Evolutionary conservation across 2,329 filamentous ascomycete species (phyloP).

Genomic region (Tolypocladium inflatum): DNA sequence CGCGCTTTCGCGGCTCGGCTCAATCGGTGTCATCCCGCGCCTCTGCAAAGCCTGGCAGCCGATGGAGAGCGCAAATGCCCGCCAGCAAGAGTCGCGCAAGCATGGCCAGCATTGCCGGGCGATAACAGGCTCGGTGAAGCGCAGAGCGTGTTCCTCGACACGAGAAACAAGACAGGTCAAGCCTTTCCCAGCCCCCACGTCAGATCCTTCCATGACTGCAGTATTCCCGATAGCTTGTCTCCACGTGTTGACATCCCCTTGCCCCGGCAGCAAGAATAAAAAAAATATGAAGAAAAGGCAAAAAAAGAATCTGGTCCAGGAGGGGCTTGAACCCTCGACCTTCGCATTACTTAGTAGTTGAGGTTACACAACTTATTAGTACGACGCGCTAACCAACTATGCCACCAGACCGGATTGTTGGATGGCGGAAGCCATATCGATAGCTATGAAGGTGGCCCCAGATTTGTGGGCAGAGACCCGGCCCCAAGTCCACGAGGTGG

Average conservation of each 20-base stretch:
- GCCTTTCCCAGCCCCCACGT: background rate
- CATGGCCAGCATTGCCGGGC: too few species aligned
- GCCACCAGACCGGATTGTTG: background rate
- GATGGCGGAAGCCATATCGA: background rate
- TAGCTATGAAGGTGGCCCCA: background rate
- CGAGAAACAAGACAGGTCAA: too few species aligned
- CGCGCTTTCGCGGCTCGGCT: slow-evolving; percentile 28
- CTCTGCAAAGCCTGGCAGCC: too few species aligned
- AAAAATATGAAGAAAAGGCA: background rate
- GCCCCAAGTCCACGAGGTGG: background rate
- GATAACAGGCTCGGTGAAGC: too few species aligned
- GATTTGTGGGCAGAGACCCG: too few species aligned
- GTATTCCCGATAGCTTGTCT: too few species aligned
- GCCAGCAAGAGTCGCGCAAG: too few species aligned
- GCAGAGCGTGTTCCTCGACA: too few species aligned
- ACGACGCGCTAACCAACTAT: slow-evolving; percentile 1
- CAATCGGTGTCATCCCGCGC: slow-evolving; percentile 9
- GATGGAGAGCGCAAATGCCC: too few species aligned
- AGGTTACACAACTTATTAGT: background rate
- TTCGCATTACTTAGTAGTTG: background rate
- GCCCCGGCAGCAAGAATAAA: background rate
- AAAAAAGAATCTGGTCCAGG: background rate
- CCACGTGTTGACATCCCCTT: too few species aligned
- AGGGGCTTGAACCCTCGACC: background rate
- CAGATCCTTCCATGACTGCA: too few species aligned